A percentile compares a stretch with the other conserved stretches of the same genome.
These are phyloP conservation scores for Erodium maritimum DNA, from an alignment of 345 rosid species.

Conservation along the genomic window DNA sequence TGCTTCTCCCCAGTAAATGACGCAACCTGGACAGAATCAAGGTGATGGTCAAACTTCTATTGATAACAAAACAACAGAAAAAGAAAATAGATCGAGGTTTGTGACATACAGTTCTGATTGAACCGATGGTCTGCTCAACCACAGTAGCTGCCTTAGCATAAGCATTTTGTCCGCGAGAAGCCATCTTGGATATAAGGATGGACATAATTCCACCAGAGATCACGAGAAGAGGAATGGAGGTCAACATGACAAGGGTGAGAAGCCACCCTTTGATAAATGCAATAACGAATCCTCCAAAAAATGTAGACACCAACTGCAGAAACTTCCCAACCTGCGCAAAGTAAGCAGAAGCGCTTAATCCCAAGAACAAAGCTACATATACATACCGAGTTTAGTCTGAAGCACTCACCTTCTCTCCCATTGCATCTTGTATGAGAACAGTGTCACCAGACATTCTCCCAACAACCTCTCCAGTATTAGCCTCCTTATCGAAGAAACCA, in stretches of 20 bases:
- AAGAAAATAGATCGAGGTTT: not conserved
- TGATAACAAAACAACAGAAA: not conserved
- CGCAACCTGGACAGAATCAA: slow-evolving; percentile 46
- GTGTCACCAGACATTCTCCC: slow-evolving; percentile 98
- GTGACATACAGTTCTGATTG: slow-evolving; percentile 62
- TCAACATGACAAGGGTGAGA: slow-evolving; percentile 60
- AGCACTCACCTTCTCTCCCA: slow-evolving; percentile 93
- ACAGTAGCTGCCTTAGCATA: slow-evolving; percentile 62
- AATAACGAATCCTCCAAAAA: slow-evolving; percentile 63
- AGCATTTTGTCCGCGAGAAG: slow-evolving; percentile 57
- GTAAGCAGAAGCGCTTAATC: not conserved
- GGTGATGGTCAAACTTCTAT: not conserved
- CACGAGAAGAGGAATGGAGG: slow-evolving; percentile 59
- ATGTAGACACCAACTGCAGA: slow-evolving; percentile 54
- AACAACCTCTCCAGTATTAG: slow-evolving; percentile 79
- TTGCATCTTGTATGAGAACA: slow-evolving; percentile 84
- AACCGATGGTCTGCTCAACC: slow-evolving; percentile 70
- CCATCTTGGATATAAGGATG: slow-evolving; percentile 38
- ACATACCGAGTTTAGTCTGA: not conserved
- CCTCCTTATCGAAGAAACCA: slow-evolving; percentile 66
- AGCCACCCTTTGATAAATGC: slow-evolving; percentile 84
- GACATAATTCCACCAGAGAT: slow-evolving; percentile 49
- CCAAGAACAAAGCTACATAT: not conserved
- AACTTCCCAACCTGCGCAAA: slow-evolving; percentile 72
- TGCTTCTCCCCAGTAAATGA: slow-evolving; percentile 82